phyloP scores from a whole-genome alignment of 208 protist genomes.

The Leishmania amazonensis region DNA sequence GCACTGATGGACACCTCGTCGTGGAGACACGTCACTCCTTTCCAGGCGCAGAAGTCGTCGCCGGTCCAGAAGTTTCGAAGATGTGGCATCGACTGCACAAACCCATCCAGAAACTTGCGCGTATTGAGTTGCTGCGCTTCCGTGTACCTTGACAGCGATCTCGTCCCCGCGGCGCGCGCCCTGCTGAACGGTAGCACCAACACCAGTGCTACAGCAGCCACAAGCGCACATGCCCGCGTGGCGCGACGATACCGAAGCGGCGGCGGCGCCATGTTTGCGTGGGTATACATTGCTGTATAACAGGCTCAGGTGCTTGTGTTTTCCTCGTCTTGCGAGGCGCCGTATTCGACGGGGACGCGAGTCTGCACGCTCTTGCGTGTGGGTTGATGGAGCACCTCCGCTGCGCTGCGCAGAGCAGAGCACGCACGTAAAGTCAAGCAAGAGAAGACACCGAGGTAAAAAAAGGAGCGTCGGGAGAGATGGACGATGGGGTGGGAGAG shows the following conservation, averaged over 20 bases:
- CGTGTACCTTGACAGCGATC: conserved; percentile 1
- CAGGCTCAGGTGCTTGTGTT: neutral
- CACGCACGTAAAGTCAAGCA: too few species aligned
- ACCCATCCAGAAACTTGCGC: conserved; percentile 5
- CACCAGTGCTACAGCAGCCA: neutral
- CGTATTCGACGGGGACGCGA: neutral
- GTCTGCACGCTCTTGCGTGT: neutral
- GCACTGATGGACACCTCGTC: conserved; percentile 6
- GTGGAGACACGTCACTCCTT: neutral
- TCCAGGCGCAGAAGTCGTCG: conserved; percentile 16
- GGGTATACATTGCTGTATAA: neutral
- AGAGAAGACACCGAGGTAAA: too few species aligned
- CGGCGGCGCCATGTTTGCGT: neutral
- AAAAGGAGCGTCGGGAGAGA: neutral
- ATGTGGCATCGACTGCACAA: conserved; percentile 9
- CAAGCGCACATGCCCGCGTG: neutral
- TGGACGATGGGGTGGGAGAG: neutral
- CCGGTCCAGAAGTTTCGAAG: conserved; percentile 7
- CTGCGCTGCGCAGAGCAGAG: neutral
- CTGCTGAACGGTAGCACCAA: neutral
- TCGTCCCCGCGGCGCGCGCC: neutral
- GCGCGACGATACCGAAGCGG: neutral
- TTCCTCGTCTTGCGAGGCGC: neutral
- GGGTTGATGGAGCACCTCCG: too few species aligned
- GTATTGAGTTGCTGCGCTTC: conserved; percentile 13